Base-by-base conservation (phyloP, 441 rosid genomes). In the Mallotus japonicus region DNA sequence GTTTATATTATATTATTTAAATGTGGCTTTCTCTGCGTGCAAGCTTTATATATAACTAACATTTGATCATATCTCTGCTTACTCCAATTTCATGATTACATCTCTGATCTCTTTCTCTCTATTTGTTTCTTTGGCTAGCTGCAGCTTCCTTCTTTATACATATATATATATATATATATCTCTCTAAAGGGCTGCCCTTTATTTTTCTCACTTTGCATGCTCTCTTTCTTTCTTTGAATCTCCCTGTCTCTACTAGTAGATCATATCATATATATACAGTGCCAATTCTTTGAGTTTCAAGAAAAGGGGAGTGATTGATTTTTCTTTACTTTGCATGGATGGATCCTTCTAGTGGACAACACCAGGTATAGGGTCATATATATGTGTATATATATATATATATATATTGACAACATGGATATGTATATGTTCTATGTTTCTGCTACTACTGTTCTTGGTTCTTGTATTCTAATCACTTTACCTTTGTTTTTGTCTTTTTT, bases 331-430 rank as follows among this genome's bases (percentile, higher is more conserved):
- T 74, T 85, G 85, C 83, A 84, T 85, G 84, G 74, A 89, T 87
- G 93, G 93, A 89, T 79, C 75, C 82, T 82, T 87, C 89, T 75
- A 80, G 73, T 37, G 87, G 76, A 78, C 85, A 81, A 69, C 79
- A 78, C 40, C 86, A 86, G 88, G 91, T 87, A 76, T 19, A 44
- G 60, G 0, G 12, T 54, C 32, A 28, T 37, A 37, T 37, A 37
- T 37, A 37, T 3, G 6, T 37, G 0, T 37, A 37, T 37, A 37
- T 37, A 37, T 37, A 37, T 37, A 37, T 37, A 37, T 37, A 37
- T 34, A 34, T 34, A 34, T 63, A 16, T 54, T 54, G 20, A 54
- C 58, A 54, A 4, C 54, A 12, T 50, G 15, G 54, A 54, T 6
- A 58, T 46, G 14, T 40, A 66, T 37, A 16, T 47, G 10, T 68